These are phyloP conservation scores for Juglanconis oblonga DNA, from an alignment of 2,329 filamentous ascomycete species.

Conservation along the genomic window DNA sequence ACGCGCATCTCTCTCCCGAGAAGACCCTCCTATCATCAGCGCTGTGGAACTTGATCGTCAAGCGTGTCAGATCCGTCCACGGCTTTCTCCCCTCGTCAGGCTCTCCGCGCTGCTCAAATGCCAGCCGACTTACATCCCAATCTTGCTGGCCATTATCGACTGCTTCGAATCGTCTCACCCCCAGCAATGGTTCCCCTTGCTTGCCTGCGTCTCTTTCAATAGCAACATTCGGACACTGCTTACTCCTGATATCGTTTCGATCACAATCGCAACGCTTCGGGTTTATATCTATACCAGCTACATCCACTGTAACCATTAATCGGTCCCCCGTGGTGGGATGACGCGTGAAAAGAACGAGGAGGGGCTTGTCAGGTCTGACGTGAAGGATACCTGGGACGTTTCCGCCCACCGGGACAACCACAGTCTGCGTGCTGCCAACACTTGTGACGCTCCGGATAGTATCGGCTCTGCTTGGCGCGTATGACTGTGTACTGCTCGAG, in stretches of 20 bases:
- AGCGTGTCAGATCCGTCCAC: constrained; percentile 32
- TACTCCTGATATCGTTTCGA: constrained; percentile 16
- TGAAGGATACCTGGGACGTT: constrained; percentile 28
- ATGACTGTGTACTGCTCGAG: neutral
- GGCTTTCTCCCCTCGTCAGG: neutral
- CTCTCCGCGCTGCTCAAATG: neutral
- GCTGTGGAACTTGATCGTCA: constrained; percentile 37
- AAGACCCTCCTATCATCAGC: constrained; percentile 6
- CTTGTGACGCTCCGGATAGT: neutral
- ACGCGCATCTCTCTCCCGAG: neutral
- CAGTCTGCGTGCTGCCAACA: neutral
- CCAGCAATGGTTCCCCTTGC: constrained; percentile 24
- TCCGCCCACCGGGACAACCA: neutral
- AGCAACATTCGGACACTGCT: constrained; percentile 8
- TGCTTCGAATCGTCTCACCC: constrained; percentile 27
- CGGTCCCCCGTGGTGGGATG: constrained; percentile 20
- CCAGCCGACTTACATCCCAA: constrained; percentile 1
- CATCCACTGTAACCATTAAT: constrained; percentile 29
- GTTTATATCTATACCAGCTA: constrained; percentile 33
- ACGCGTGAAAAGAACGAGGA: constrained; percentile 33
- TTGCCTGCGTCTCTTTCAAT: constrained; percentile 24
- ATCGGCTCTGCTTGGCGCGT: neutral
- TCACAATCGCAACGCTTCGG: constrained; percentile 34
- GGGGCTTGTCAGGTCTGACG: constrained; percentile 29
- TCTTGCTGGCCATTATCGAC: neutral